Conservation (phyloP, 257 asterid species). For the Leonotis leonurus region DNA sequence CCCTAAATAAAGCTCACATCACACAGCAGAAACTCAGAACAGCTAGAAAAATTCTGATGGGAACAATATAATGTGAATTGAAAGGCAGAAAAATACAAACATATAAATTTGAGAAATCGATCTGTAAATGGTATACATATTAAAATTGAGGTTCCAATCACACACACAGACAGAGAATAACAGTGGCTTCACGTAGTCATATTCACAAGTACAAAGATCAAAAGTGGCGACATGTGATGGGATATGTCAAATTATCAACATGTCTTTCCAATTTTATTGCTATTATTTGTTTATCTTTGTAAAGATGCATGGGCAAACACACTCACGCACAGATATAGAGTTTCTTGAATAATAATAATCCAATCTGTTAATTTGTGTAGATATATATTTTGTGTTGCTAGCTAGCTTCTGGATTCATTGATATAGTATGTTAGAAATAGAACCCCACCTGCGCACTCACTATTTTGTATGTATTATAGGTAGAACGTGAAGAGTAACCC, state of each 20-base stretch:
- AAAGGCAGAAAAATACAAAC: neutral
- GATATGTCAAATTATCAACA: conserved; percentile 19
- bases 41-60: neutral
- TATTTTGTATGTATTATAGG: conserved; percentile 32
- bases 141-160: conserved; percentile 22
- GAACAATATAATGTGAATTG: neutral
- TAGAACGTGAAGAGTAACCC: conserved; percentile 50
- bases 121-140: neutral
- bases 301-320: neutral
- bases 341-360: too few species aligned
- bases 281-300: too few species aligned
- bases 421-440: too few species aligned
- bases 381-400: too few species aligned
- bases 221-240: conserved; percentile 33
- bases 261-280: neutral
- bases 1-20: neutral
- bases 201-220: conserved; percentile 29
- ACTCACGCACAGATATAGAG: neutral
- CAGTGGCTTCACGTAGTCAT: conserved; percentile 34
- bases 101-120: neutral
- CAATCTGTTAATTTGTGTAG: too few species aligned
- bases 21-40: too few species aligned
- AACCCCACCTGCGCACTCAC: conserved; percentile 41
- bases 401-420: too few species aligned
- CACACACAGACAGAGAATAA: conserved; percentile 38